phyloP scores from a whole-genome alignment of 768 basidiomycete species.

The Trametes gibbosa region DNA sequence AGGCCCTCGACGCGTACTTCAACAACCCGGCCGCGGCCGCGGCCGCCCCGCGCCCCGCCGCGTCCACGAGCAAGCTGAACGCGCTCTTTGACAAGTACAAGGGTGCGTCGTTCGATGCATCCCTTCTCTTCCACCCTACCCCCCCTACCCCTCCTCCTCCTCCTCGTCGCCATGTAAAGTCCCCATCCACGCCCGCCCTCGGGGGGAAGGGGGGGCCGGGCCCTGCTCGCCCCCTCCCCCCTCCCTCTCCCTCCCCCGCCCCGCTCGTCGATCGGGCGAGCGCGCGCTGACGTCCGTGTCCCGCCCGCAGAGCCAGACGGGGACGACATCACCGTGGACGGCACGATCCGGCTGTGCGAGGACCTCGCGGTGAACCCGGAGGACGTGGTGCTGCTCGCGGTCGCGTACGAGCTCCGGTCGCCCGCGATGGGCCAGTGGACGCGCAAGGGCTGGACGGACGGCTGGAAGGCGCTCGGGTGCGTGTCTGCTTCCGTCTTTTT shows the following conservation, averaged over 20 bases:
- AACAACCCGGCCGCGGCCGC: constrained; percentile 45
- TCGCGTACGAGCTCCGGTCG: constrained; percentile 81
- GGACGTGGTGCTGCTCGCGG: constrained; percentile 76
- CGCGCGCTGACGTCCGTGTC: not conserved
- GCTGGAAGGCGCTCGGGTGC: constrained; percentile 74
- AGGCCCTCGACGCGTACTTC: constrained; percentile 73
- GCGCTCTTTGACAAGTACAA: constrained; percentile 43
- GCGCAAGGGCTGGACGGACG: constrained; percentile 70
- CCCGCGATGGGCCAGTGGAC: constrained; percentile 72
- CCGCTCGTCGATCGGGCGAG: not conserved
- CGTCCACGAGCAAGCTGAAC: constrained; percentile 36
- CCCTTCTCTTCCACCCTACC: not conserved
- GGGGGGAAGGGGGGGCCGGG: no score
- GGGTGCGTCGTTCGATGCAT: constrained; percentile 31
- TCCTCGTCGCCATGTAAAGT: no score
- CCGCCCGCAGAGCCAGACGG: constrained; percentile 46
- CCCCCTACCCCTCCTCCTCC: not conserved
- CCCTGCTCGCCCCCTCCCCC: not conserved
- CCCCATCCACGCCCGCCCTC: no score
- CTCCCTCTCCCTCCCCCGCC: not conserved
- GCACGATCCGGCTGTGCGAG: constrained; percentile 74
- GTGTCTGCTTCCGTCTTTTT: no score
- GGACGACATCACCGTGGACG: constrained; percentile 71
- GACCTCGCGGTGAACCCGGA: constrained; percentile 72
- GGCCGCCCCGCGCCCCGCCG: constrained; percentile 5